Base-by-base conservation (phyloP, 768 basidiomycete species). In the Candolleomyces aberdarensis region DNA sequence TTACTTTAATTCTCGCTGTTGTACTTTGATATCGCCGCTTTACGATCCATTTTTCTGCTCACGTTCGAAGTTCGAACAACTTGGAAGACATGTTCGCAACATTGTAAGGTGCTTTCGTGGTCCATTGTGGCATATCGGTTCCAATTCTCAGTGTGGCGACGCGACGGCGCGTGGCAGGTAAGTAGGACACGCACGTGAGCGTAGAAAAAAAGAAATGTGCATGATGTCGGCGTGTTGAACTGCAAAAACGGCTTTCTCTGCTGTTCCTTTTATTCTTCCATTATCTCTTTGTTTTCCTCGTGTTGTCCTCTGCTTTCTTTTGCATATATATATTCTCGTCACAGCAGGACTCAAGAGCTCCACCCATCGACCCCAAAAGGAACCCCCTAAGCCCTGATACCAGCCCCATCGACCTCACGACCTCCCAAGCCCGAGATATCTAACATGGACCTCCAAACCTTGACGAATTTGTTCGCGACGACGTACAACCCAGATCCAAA, bases 401-500 rank as follows among this genome's bases (percentile, higher is more conserved):
- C 36, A 36, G 36, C 52, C 32, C 13, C 54, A 32, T 19, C 19
- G 22, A 36, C n/a, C 32, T 36, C 31, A 41, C 15, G 29, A 15
- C 10, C 10, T 46, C 41, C 19, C 54, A 19, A 17, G n/a, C 17
- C 14, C 43, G 46, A 41, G 55, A 57, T 32, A 47, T 11, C 56
- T 32, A 10, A 31, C 36, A 91, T 91, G 90, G 90, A 92, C 73
- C 78, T 90, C 53, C 87, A 88, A 71, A 83, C 85, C 14, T 79
- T 94, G 58, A 87, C 89, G 8, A 83, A 84, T 66, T 85, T 94
- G 54, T 94, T 94, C 69, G 81, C 89, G 6, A 87, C 88, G 36
- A 92, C 92, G 7, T 88, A 85, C 75, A 91, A 83, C 69, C 81
- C 89, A 6, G 91, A 96, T 75, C 91, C 93, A 56, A 94, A 94